Evolutionary conservation across 2,329 filamentous ascomycete genomes (phyloP).

Genomic region (Sporothrix curviconia): DNA sequence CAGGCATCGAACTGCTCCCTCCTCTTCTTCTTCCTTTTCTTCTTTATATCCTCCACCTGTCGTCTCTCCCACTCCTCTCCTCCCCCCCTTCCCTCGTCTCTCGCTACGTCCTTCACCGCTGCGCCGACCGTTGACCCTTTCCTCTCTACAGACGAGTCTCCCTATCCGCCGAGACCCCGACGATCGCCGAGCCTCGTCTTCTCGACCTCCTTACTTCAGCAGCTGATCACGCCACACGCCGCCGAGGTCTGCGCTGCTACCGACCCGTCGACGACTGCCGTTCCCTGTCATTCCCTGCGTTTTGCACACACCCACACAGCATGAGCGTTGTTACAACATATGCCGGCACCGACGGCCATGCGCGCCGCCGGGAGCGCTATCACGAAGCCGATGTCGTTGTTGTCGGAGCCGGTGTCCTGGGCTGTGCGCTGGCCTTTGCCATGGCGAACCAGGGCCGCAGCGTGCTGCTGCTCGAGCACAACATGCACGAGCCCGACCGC

Average conservation of each 20-base stretch:
- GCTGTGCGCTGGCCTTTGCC: constrained; percentile 77
- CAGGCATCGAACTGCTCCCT: background rate
- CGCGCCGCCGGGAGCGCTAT: constrained; percentile 43
- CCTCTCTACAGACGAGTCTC: no score
- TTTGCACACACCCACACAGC: background rate
- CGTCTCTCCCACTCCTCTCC: background rate
- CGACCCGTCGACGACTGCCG: no score
- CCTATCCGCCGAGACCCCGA: no score
- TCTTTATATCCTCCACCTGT: background rate
- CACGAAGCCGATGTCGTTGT: constrained; percentile 79
- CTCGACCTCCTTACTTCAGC: no score
- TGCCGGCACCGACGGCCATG: constrained; percentile 5
- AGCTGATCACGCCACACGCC: no score
- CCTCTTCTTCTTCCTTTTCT: background rate
- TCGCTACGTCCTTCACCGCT: no score
- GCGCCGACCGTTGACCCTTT: no score
- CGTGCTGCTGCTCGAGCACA: constrained; percentile 82
- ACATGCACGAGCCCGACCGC: constrained; percentile 84
- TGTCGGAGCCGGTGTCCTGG: constrained; percentile 84
- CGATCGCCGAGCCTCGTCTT: no score
- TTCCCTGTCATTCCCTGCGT: no score
- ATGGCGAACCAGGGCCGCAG: constrained; percentile 84
- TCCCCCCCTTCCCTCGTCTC: background rate
- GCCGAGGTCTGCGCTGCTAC: no score
- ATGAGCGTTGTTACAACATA: background rate